Percentiles rank a stretch among this genome's conserved stretches.
Conservation (phyloP, 805 yeast species). For the Naumovozyma baii region DNA sequence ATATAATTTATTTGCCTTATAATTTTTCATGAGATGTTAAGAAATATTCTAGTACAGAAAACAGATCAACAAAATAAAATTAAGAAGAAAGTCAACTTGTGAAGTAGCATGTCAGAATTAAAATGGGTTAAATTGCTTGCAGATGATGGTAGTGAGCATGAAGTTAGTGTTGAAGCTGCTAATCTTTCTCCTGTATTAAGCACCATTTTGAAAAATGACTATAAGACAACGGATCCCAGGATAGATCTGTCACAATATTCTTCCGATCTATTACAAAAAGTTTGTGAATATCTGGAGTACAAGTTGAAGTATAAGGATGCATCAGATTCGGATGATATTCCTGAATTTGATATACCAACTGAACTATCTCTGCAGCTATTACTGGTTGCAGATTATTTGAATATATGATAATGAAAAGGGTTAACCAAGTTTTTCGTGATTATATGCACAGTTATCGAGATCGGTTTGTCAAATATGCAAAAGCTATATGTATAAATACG, state of each 20-base stretch:
- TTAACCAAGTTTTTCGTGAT: too few relatives aligned
- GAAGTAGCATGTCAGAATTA: not conserved
- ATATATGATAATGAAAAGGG: slow-evolving; percentile 11
- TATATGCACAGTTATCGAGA: too few relatives aligned
- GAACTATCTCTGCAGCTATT: slow-evolving; percentile 85
- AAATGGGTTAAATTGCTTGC: slow-evolving; percentile 55
- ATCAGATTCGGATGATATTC: slow-evolving; percentile 41
- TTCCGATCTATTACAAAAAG: slow-evolving; percentile 61
- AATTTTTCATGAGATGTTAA: too few relatives aligned
- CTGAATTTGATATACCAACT: slow-evolving; percentile 86
- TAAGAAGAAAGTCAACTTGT: not conserved
- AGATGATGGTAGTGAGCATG: slow-evolving; percentile 55
- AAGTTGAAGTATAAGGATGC: slow-evolving; percentile 56
- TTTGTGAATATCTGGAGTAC: slow-evolving; percentile 78
- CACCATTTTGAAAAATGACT: slow-evolving; percentile 46
- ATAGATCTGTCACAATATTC: slow-evolving; percentile 56
- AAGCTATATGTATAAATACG: too few relatives aligned
- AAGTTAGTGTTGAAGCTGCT: slow-evolving; percentile 66
- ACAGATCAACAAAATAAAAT: too few relatives aligned
- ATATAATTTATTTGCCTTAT: too few relatives aligned
- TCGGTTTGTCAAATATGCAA: too few relatives aligned
- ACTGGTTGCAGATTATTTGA: slow-evolving; percentile 78
- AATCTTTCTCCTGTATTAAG: slow-evolving; percentile 54
- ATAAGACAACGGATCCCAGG: slow-evolving; percentile 49
- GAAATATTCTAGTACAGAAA: too few relatives aligned